These are phyloP conservation scores for Candida anutae DNA, from an alignment of 1,139 yeast genomes.

Conservation along the genomic window DNA sequence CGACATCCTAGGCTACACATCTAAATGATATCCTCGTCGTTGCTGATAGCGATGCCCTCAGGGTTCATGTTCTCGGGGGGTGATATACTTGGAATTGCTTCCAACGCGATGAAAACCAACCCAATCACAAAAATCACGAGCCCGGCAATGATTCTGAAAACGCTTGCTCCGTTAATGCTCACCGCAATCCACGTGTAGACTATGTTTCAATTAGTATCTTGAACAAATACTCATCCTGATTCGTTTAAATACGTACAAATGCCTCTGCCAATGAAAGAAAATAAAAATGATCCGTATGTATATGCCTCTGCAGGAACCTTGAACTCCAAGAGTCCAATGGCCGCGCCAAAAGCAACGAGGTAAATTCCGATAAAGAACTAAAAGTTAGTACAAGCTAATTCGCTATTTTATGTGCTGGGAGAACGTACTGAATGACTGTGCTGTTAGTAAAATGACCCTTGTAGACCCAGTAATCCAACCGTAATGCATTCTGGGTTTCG, in stretches of 20 bases:
- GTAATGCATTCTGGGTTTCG: too few relatives aligned
- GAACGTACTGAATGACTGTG: background rate
- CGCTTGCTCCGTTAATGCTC: constrained; percentile 52
- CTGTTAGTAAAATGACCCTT: too few relatives aligned
- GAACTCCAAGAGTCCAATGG: constrained; percentile 50
- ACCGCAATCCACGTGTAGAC: constrained; percentile 65
- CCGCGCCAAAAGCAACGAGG: constrained; percentile 47
- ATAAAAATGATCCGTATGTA: constrained; percentile 70
- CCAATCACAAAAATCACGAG: constrained; percentile 53
- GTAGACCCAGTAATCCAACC: too few relatives aligned
- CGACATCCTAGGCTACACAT: background rate
- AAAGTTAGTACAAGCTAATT: constrained; percentile 4
- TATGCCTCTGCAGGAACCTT: constrained; percentile 60
- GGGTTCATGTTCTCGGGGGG: constrained; percentile 69
- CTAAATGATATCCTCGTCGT: constrained; percentile 36
- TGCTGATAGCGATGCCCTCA: constrained; percentile 41
- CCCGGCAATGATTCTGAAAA: constrained; percentile 48
- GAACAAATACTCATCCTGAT: background rate
- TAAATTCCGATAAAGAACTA: constrained; percentile 50
- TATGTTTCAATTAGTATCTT: constrained; percentile 5
- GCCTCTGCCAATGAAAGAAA: constrained; percentile 83
- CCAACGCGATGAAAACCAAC: constrained; percentile 49
- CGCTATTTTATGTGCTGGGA: background rate
- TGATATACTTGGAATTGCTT: constrained; percentile 62
- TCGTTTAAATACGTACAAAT: constrained; percentile 34